Conservation (phyloP, 1,284 basidiomycete species). For the Phylloboletellus chloephorus region DNA sequence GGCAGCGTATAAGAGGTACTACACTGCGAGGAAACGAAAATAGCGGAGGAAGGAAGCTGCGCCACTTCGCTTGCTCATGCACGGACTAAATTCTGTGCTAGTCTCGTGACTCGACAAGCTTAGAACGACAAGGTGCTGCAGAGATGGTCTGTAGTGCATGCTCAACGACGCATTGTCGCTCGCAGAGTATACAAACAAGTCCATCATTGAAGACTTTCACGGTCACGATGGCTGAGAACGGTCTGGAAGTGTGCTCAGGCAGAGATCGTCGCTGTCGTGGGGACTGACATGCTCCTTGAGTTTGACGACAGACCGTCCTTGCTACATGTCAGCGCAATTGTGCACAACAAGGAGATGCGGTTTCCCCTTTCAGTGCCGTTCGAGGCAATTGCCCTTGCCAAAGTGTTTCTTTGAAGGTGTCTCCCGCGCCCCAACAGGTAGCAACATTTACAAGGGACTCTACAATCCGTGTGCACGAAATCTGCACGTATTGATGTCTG, state of each 20-base stretch:
- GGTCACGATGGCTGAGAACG: conserved; percentile 34
- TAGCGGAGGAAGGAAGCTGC: no score
- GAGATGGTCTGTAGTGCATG: conserved; percentile 16
- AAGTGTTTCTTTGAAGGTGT: conserved; percentile 5
- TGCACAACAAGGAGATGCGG: conserved; percentile 33
- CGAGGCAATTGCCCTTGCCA: neutral
- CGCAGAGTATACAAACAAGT: conserved; percentile 7
- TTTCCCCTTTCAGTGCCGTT: conserved; percentile 19
- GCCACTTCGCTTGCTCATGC: neutral
- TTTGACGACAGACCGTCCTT: conserved; percentile 35
- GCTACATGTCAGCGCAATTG: conserved; percentile 35
- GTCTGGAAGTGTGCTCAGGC: conserved; percentile 33
- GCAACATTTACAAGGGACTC: conserved; percentile 16
- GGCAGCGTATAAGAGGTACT: no score
- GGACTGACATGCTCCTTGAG: conserved; percentile 33
- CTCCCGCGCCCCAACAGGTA: conserved; percentile 12
- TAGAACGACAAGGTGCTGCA: conserved; percentile 11
- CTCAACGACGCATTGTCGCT: neutral
- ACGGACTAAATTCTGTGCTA: neutral
- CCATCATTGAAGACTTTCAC: conserved; percentile 23
- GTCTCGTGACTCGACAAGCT: neutral
- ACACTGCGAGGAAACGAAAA: no score
- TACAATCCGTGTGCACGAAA: conserved; percentile 14
- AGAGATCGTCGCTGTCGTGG: conserved; percentile 37
- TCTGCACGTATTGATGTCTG: neutral